Conservation (phyloP, 352 stramenopile species). For the Globisporangium heterothallicum region DNA sequence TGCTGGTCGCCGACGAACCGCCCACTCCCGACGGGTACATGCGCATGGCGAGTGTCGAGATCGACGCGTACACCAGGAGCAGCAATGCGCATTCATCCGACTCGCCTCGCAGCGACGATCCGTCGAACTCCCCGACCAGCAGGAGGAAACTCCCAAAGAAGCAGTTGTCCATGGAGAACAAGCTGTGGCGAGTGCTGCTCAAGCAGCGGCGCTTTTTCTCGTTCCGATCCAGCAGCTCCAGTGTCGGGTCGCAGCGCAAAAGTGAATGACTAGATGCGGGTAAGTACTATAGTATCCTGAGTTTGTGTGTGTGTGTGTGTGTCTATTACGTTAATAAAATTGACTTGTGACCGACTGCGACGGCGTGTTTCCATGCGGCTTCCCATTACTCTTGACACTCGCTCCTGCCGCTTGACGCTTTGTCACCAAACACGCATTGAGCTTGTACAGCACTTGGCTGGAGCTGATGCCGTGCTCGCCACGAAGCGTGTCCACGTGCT, state of each 20-base stretch:
- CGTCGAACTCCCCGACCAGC: not conserved
- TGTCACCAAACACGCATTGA: slow-evolving; percentile 30
- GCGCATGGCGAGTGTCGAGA: slow-evolving; percentile 57
- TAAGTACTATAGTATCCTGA: not conserved
- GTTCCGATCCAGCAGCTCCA: slow-evolving; percentile 24
- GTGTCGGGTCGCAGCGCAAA: not conserved
- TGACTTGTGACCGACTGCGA: not conserved
- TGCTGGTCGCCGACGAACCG: slow-evolving; percentile 17
- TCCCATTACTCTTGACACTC: not conserved
- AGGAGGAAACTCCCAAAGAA: not conserved
- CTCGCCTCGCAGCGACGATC: slow-evolving; percentile 1
- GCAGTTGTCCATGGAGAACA: slow-evolving; percentile 18
- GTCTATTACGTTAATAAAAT: not conserved
- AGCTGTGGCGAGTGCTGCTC: slow-evolving; percentile 50
- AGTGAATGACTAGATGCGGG: too few species aligned
- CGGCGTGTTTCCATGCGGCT: not conserved
- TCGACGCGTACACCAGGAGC: slow-evolving; percentile 22
- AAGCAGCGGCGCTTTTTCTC: slow-evolving; percentile 59
- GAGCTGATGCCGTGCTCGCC: slow-evolving; percentile 18
- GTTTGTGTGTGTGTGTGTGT: not conserved
- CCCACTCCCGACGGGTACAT: slow-evolving; percentile 75
- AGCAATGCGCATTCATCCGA: not conserved
- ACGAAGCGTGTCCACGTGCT: slow-evolving; percentile 27
- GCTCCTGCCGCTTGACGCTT: slow-evolving; percentile 17
- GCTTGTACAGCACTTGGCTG: slow-evolving; percentile 39